Percentiles rank a stretch among this genome's conserved stretches.
Evolutionary conservation across 202 grass and related monocot species (phyloP).

Genomic region (Brachypodium distachyon): DNA sequence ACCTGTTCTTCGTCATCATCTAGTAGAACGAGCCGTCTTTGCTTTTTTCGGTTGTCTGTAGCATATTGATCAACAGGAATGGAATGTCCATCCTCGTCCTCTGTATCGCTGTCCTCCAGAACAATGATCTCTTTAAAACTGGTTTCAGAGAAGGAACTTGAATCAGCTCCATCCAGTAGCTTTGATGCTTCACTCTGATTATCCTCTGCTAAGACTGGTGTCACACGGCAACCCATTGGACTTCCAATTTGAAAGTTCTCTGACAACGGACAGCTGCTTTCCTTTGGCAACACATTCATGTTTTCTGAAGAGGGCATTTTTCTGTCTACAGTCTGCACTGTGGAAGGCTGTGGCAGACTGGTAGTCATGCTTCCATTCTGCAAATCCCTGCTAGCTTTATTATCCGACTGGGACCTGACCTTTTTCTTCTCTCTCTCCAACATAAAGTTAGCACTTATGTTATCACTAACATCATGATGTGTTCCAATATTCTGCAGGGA

Average conservation of each 20-base stretch:
- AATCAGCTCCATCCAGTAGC: not conserved
- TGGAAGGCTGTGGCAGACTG: not conserved
- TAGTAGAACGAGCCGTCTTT: constrained; percentile 5
- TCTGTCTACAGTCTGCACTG: not conserved
- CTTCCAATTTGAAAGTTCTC: not conserved
- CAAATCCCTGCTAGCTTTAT: not conserved
- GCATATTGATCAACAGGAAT: not conserved
- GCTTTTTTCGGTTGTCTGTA: not conserved
- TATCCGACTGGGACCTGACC: not conserved
- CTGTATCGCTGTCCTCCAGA: not conserved
- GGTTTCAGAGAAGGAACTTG: not conserved
- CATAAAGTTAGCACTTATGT: not conserved
- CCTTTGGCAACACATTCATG: not conserved
- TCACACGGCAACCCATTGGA: not conserved
- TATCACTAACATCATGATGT: no score
- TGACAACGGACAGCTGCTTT: not conserved
- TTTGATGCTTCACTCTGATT: constrained; percentile 1
- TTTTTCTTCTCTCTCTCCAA: not conserved
- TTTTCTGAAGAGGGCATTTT: not conserved
- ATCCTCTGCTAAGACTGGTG: not conserved
- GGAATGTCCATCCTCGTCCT: not conserved
- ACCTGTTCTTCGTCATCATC: not conserved
- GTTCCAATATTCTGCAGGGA: not conserved
- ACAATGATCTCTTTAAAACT: not conserved
- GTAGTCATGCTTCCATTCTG: not conserved